These are phyloP conservation scores for Xylaria curta DNA, from an alignment of 495 filamentous ascomycete species.

Conservation along the genomic window DNA sequence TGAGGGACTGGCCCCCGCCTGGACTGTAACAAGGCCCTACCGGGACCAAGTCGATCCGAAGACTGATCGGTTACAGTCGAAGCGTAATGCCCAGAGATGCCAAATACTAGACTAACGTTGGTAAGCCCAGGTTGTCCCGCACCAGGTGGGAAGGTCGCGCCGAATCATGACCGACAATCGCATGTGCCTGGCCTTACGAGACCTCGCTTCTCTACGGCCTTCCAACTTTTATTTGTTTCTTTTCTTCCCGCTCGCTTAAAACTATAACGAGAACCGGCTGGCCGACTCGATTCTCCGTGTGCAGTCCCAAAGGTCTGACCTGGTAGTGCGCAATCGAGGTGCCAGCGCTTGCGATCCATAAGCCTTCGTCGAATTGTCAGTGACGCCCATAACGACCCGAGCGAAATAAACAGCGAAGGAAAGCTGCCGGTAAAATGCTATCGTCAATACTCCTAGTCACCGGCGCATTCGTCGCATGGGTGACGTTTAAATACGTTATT, in stretches of 20 bases:
- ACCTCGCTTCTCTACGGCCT: not conserved
- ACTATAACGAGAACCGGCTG: slow-evolving; percentile 18
- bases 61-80: slow-evolving; percentile 8
- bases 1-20: slow-evolving; percentile 1
- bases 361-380: not conserved
- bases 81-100: slow-evolving; percentile 9
- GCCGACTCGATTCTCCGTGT: slow-evolving; percentile 12
- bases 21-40: slow-evolving; percentile 3
- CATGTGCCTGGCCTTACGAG: slow-evolving; percentile 9
- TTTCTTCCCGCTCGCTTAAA: not conserved
- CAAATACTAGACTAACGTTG: slow-evolving; percentile 15
- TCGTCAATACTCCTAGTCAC: slow-evolving; percentile 21
- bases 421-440: slow-evolving; percentile 13
- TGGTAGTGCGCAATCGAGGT: slow-evolving; percentile 3
- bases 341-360: slow-evolving; percentile 2
- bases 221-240: not conserved
- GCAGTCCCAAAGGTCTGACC: not conserved
- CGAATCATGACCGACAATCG: slow-evolving; percentile 14
- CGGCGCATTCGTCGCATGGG: slow-evolving; percentile 25
- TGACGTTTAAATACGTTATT: slow-evolving; percentile 26
- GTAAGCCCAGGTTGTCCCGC: slow-evolving; percentile 2
- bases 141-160: slow-evolving; percentile 11
- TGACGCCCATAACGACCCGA: not conserved
- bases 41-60: slow-evolving; percentile 19
- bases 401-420: not conserved